Percentiles rank a stretch among this genome's conserved stretches.
Conservation (phyloP, 2,329 filamentous ascomycete genomes). For the Geoglossum cookeanum region DNA sequence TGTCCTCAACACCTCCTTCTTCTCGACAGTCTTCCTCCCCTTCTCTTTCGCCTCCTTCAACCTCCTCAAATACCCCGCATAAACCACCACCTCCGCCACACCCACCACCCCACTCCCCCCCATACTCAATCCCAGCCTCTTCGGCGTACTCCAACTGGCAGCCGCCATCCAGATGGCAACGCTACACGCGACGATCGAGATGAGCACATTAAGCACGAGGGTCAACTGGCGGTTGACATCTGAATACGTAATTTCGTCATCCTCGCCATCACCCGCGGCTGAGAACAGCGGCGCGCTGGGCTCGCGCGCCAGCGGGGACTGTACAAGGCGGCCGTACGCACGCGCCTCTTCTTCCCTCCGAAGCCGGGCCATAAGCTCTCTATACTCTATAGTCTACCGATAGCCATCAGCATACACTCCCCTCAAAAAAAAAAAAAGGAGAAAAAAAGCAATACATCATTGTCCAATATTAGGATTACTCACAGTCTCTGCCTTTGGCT, state of each 20-base stretch:
- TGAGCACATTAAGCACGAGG: conserved; percentile 73
- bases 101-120: conserved; percentile 50
- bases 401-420: no score
- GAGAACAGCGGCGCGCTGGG: conserved; percentile 15
- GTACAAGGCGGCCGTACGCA: conserved; percentile 64
- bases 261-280: conserved; percentile 28
- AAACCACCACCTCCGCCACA: conserved; percentile 59
- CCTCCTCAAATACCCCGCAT: conserved; percentile 54
- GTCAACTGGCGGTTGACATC: conserved; percentile 67
- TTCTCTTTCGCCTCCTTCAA: conserved; percentile 47
- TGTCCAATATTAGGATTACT: conserved; percentile 14
- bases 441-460: no score
- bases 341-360: conserved; percentile 66
- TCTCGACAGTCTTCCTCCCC: conserved; percentile 41
- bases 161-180: conserved; percentile 62
- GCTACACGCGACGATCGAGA: conserved; percentile 66
- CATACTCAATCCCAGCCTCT: conserved; percentile 51
- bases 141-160: conserved; percentile 54
- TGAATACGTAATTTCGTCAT: conserved; percentile 46
- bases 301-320: conserved; percentile 24
- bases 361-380: conserved; percentile 69
- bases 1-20: conserved; percentile 49
- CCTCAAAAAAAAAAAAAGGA: no score
- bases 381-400: conserved; percentile 56
- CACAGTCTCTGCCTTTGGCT: conserved; percentile 60